Evolutionary conservation across 345 rosid genomes (phyloP).

Genomic region (Arabis hirsuta): DNA sequence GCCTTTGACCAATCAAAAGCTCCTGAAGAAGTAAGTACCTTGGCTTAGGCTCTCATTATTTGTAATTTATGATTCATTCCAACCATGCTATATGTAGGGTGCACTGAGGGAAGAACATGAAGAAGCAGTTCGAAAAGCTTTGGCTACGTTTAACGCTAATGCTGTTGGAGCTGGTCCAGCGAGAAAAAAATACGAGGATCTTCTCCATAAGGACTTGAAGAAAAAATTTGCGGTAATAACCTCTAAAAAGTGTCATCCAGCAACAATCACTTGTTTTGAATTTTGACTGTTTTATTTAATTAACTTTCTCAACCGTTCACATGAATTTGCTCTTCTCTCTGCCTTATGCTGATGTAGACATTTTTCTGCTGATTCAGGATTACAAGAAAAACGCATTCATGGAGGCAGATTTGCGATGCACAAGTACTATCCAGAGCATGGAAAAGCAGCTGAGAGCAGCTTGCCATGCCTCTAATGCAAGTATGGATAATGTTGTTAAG

Average conservation of each 20-base stretch:
- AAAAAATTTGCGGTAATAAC: slow-evolving; percentile 80
- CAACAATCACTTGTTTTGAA: slow-evolving; percentile 1
- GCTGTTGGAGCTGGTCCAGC: slow-evolving; percentile 89
- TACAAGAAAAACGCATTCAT: slow-evolving; percentile 74
- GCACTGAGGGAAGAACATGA: slow-evolving; percentile 90
- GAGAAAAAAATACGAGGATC: slow-evolving; percentile 85
- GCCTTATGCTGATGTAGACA: slow-evolving; percentile 13
- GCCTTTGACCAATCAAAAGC: slow-evolving; percentile 73
- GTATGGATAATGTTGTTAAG: slow-evolving; percentile 75
- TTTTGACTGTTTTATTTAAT: not conserved
- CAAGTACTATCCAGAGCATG: slow-evolving; percentile 78
- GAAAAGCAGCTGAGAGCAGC: slow-evolving; percentile 91
- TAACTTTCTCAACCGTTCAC: not conserved
- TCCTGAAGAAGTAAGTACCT: slow-evolving; percentile 78
- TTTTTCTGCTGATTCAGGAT: slow-evolving; percentile 59
- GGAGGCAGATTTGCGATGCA: slow-evolving; percentile 89
- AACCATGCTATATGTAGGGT: slow-evolving; percentile 56
- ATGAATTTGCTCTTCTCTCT: slow-evolving; percentile 10
- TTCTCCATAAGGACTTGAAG: slow-evolving; percentile 77
- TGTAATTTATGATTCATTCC: slow-evolving; percentile 36
- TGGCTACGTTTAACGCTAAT: slow-evolving; percentile 64
- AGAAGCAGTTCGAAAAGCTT: slow-evolving; percentile 74
- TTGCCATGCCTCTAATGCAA: slow-evolving; percentile 86
- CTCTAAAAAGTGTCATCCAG: not conserved
- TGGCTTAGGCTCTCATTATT: slow-evolving; percentile 5